These are phyloP conservation scores for Zelonia costaricensis DNA, from an alignment of 208 protist species.

Conservation along the genomic window DNA sequence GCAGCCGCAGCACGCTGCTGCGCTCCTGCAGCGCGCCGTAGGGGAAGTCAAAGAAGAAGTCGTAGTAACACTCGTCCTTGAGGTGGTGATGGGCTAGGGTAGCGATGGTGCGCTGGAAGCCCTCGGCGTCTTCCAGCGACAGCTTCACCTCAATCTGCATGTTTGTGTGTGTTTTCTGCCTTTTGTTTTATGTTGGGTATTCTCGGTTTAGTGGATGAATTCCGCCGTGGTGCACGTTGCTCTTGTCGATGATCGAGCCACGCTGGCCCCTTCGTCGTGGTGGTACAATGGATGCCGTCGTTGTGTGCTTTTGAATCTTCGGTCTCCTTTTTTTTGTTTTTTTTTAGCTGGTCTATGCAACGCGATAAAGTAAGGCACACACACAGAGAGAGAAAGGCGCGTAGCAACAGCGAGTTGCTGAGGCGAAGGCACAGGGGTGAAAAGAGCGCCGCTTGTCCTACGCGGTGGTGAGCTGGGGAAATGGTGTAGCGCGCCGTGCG, in stretches of 20 bases:
- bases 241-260: too few species aligned
- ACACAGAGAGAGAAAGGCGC: too few species aligned
- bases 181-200: neutral
- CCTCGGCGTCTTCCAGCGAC: slow-evolving; percentile 35
- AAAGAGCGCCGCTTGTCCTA: too few species aligned
- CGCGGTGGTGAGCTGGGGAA: too few species aligned
- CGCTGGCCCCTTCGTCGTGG: too few species aligned
- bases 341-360: neutral
- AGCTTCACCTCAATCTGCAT: slow-evolving; percentile 81
- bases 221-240: too few species aligned
- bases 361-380: neutral
- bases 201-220: too few species aligned
- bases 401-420: too few species aligned
- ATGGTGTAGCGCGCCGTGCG: too few species aligned
- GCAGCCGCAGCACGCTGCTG: slow-evolving; percentile 60
- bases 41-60: slow-evolving; percentile 80
- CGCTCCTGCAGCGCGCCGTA: slow-evolving; percentile 31
- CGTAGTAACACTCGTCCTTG: slow-evolving; percentile 52
- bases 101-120: slow-evolving; percentile 38
- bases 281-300: too few species aligned
- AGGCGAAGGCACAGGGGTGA: too few species aligned
- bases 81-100: slow-evolving; percentile 30
- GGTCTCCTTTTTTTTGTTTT: neutral
- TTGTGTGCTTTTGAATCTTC: too few species aligned
- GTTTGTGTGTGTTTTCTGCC: neutral